Evolutionary conservation across 2,329 filamentous ascomycete species (phyloP).

Genomic region (Xylariaceae sp.): DNA sequence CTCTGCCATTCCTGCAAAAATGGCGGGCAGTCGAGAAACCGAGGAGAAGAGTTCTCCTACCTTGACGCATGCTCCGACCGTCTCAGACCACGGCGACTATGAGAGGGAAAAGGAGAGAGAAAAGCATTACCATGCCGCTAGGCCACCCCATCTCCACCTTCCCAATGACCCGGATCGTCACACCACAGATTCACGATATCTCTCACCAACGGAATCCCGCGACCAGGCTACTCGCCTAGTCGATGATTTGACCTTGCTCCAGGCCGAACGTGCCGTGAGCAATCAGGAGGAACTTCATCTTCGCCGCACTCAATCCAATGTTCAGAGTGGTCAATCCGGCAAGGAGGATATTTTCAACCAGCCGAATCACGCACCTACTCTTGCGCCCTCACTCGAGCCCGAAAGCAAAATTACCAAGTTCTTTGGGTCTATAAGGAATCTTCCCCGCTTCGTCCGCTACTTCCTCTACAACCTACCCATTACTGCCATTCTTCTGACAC

Average conservation of each 20-base stretch:
- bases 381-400: conserved; percentile 48
- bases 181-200: conserved; percentile 9
- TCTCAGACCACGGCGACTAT: conserved; percentile 14
- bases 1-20: background rate
- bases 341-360: conserved; percentile 30
- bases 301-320: conserved; percentile 17
- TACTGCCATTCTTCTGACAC: conserved; percentile 60
- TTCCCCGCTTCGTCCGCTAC: conserved; percentile 65
- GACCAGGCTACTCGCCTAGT: conserved; percentile 24
- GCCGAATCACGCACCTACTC: conserved; percentile 10
- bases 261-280: conserved; percentile 26
- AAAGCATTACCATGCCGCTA: conserved; percentile 7
- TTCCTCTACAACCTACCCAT: conserved; percentile 67
- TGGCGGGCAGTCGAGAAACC: background rate
- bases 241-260: conserved; percentile 27
- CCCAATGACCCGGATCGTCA: conserved; percentile 12
- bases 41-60: conserved; percentile 9
- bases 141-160: conserved; percentile 17
- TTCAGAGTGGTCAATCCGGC: conserved; percentile 14
- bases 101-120: conserved; percentile 10
- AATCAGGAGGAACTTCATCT: conserved; percentile 19
- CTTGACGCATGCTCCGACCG: conserved; percentile 16
- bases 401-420: conserved; percentile 58
- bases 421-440: conserved; percentile 47
- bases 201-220: conserved; percentile 21